These are phyloP conservation scores for Mrakia gelida DNA, from an alignment of 768 basidiomycete genomes.

Conservation along the genomic window DNA sequence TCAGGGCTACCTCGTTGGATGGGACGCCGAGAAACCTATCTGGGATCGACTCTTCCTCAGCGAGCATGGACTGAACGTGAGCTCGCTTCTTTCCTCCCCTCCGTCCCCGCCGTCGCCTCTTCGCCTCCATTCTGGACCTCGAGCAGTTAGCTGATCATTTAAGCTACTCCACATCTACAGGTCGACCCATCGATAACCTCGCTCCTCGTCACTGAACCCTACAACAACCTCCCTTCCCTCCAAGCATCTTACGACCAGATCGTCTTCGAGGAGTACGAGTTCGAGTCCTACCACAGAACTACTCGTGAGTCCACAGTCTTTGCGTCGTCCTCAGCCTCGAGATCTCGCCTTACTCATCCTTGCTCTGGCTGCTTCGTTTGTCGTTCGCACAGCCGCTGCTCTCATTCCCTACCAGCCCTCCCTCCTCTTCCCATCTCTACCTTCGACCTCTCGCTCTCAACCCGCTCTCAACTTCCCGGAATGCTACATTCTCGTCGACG, in stretches of 20 bases:
- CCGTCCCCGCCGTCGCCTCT: constrained; percentile 52
- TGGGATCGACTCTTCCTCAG: constrained; percentile 77
- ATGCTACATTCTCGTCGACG: constrained; percentile 77
- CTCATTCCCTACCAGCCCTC: constrained; percentile 14
- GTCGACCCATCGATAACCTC: constrained; percentile 67
- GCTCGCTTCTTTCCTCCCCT: background rate
- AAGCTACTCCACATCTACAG: constrained; percentile 46
- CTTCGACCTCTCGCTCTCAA: background rate
- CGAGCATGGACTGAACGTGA: background rate
- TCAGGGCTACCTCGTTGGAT: constrained; percentile 87
- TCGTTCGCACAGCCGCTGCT: background rate
- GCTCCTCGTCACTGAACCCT: constrained; percentile 85
- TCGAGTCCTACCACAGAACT: constrained; percentile 71
- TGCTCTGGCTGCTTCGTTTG: background rate
- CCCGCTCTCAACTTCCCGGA: constrained; percentile 50
- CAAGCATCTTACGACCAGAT: constrained; percentile 93
- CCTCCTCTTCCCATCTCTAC: background rate
- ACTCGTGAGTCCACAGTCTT: constrained; percentile 58
- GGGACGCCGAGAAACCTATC: constrained; percentile 90
- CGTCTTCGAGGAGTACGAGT: constrained; percentile 94
- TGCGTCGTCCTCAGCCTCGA: too few species aligned
- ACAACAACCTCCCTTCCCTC: constrained; percentile 86
- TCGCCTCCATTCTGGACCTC: too few species aligned
- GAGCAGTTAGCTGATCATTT: background rate
- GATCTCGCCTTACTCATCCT: background rate